Percentiles rank a stretch among this genome's conserved stretches.
Evolutionary conservation across 176 grass and related monocot species (phyloP).

Genomic region (Pontederia crassipes): DNA sequence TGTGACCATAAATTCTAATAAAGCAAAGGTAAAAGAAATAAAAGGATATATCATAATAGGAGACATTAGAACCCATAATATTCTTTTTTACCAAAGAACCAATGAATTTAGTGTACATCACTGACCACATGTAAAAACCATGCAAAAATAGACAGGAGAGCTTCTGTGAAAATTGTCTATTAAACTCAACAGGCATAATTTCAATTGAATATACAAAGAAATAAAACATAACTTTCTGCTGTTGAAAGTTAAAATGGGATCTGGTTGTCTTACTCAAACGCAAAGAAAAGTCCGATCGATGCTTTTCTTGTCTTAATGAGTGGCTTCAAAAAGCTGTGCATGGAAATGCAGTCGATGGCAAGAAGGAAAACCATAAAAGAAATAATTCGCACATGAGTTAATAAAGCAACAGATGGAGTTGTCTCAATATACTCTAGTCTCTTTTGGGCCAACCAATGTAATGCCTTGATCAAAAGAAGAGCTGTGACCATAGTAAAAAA

Average conservation of each 20-base stretch:
- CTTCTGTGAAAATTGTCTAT: too few relatives aligned
- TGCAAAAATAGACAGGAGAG: too few relatives aligned
- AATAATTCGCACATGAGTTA: constrained; percentile 75
- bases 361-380: constrained; percentile 85
- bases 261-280: constrained; percentile 69
- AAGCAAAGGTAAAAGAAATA: too few relatives aligned
- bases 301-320: constrained; percentile 54
- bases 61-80: too few relatives aligned
- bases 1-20: too few relatives aligned
- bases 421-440: constrained; percentile 91
- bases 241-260: not conserved
- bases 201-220: not conserved
- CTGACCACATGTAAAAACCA: too few relatives aligned
- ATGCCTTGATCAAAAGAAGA: constrained; percentile 62
- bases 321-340: constrained; percentile 46
- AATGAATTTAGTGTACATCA: too few relatives aligned
- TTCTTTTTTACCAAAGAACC: too few relatives aligned
- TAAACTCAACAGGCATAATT: not conserved
- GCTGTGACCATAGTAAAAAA: constrained; percentile 83
- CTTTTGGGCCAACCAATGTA: constrained; percentile 89
- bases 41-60: too few relatives aligned
- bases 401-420: constrained; percentile 62
- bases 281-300: constrained; percentile 86
- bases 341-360: constrained; percentile 56
- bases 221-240: not conserved